Percentiles rank a stretch among this genome's conserved stretches.
Conservation (phyloP, 495 filamentous ascomycete species). For the Emericellopsis terricola region DNA sequence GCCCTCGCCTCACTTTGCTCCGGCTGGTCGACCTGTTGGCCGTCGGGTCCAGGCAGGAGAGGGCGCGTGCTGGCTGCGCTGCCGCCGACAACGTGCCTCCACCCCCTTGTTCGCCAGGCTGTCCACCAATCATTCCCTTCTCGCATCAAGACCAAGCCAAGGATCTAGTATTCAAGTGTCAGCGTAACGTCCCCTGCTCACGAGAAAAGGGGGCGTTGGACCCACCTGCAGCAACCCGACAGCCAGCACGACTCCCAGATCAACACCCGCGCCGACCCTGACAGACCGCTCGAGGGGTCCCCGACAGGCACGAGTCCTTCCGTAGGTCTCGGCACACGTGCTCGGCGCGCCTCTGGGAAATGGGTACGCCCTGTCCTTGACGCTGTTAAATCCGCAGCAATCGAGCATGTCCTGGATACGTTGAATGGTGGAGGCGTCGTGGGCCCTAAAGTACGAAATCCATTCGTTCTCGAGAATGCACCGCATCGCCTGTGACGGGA, state of each 20-base stretch:
- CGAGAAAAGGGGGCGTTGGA: not conserved
- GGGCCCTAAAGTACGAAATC: slow-evolving; percentile 25
- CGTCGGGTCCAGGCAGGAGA: not conserved
- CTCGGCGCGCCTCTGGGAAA: slow-evolving; percentile 13
- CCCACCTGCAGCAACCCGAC: slow-evolving; percentile 15
- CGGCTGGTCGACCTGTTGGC: not conserved
- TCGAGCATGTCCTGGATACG: slow-evolving; percentile 42
- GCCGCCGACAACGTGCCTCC: not conserved
- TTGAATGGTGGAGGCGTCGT: slow-evolving; percentile 32
- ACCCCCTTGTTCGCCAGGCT: not conserved
- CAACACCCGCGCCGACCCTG: slow-evolving; percentile 11
- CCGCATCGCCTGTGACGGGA: slow-evolving; percentile 21
- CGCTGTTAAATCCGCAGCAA: slow-evolving; percentile 44
- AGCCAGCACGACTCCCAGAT: slow-evolving; percentile 9
- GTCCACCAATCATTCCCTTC: slow-evolving; percentile 1
- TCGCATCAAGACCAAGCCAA: not conserved
- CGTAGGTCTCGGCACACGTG: slow-evolving; percentile 3
- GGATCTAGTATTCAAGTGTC: not conserved
- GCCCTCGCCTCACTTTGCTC: not conserved
- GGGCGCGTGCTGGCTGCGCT: not conserved
- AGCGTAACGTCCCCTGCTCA: not conserved
- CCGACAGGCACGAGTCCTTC: slow-evolving; percentile 5
- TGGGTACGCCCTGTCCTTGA: slow-evolving; percentile 39
- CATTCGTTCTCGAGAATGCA: slow-evolving; percentile 38
- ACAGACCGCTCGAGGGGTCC: not conserved